A percentile compares a stretch with the other conserved stretches of the same genome.
phyloP scores from a whole-genome alignment of 1,284 basidiomycete species.

The Trichosporon sp. region DNA sequence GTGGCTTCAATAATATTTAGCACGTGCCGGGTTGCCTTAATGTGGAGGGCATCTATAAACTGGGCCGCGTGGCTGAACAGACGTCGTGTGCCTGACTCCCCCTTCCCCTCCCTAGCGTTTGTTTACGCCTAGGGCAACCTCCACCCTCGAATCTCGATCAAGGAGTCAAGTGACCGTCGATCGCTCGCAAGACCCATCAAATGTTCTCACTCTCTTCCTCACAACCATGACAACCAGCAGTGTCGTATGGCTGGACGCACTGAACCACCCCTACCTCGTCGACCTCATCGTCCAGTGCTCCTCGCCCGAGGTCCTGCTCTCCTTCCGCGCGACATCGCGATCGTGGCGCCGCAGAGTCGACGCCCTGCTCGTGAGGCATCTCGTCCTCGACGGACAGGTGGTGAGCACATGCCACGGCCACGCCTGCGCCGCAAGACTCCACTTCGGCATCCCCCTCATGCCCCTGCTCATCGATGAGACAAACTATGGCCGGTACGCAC shows the following conservation, averaged over 20 bases:
- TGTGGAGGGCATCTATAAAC: not conserved
- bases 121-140: not conserved
- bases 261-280: conserved; percentile 6
- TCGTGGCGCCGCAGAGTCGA: not conserved
- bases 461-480: not conserved
- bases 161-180: conserved; percentile 5
- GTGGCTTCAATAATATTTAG: not conserved
- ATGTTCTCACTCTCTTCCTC: not conserved
- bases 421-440: not conserved
- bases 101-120: not conserved
- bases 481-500: conserved; percentile 5
- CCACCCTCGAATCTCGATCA: not conserved
- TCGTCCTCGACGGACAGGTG: not conserved
- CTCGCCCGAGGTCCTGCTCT: not conserved
- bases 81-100: not conserved
- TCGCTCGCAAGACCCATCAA: not conserved
- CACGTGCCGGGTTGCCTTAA: not conserved
- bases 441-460: conserved; percentile 3
- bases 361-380: conserved; percentile 13
- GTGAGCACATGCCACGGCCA: not conserved
- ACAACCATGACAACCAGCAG: not conserved
- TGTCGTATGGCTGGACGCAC: not conserved
- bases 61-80: not conserved
- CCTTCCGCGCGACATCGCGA: conserved; percentile 1
- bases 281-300: conserved; percentile 6